These are phyloP conservation scores for Monosporozyma servazzii DNA, from an alignment of 805 yeast genomes.

Conservation along the genomic window DNA sequence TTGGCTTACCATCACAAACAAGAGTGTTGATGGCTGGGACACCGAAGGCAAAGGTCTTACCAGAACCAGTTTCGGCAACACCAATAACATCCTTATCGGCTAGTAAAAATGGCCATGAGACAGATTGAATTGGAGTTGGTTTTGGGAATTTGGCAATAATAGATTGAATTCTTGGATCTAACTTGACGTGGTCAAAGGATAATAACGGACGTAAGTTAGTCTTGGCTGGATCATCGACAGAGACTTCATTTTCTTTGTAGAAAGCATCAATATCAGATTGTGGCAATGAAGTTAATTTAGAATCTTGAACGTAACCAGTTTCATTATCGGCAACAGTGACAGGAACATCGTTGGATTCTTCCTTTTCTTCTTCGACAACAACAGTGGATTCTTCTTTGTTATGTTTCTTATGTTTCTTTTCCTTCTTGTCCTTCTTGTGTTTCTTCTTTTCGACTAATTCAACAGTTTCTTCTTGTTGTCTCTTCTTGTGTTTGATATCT, in stretches of 20 bases:
- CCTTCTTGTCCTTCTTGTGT: conserved; percentile 26
- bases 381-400: conserved; percentile 26
- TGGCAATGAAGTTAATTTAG: conserved; percentile 34
- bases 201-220: conserved; percentile 58
- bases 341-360: not conserved
- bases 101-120: conserved; percentile 85
- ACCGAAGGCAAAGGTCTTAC: conserved; percentile 95
- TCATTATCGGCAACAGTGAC: conserved; percentile 4
- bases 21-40: conserved; percentile 88
- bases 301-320: conserved; percentile 32
- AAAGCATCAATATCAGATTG: conserved; percentile 54
- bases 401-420: conserved; percentile 18
- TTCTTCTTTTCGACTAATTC: conserved; percentile 24
- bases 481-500: conserved; percentile 33
- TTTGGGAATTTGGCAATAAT: conserved; percentile 65
- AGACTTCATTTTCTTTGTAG: conserved; percentile 61
- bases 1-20: conserved; percentile 23
- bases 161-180: conserved; percentile 47
- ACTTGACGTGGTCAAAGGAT: conserved; percentile 51
- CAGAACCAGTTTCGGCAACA: conserved; percentile 97
- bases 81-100: conserved; percentile 82
- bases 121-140: conserved; percentile 95
- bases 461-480: conserved; percentile 28
- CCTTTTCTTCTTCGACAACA: conserved; percentile 12
- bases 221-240: conserved; percentile 58